These are phyloP conservation scores for Pichia sp. DNA, from an alignment of 1,139 yeast genomes.

Conservation along the genomic window DNA sequence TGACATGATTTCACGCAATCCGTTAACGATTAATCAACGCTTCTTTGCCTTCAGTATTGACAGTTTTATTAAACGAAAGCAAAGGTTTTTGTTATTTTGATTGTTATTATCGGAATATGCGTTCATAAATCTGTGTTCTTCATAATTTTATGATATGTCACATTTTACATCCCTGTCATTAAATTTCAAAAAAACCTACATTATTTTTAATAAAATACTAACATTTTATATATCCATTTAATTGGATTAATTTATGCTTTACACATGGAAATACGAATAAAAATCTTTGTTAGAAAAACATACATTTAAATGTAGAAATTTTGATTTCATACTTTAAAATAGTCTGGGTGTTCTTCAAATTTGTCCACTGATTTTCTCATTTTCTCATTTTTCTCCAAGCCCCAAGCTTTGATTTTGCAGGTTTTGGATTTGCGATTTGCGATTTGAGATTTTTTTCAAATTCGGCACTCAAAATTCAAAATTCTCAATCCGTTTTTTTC, in stretches of 20 bases:
- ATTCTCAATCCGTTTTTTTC: neutral
- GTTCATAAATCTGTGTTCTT: no score
- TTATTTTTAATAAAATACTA: neutral
- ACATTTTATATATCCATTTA: neutral
- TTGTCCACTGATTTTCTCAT: neutral
- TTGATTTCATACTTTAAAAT: neutral
- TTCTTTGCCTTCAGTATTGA: neutral
- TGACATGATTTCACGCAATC: neutral
- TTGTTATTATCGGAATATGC: neutral
- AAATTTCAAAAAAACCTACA: neutral
- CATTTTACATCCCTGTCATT: neutral
- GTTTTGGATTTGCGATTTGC: neutral
- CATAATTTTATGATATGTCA: neutral
- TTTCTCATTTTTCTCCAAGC: neutral
- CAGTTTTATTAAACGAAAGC: no score
- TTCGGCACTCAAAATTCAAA: neutral
- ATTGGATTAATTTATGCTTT: neutral
- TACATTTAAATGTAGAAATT: neutral
- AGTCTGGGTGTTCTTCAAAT: neutral
- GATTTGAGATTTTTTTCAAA: no score
- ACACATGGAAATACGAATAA: neutral
- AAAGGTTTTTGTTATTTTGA: neutral
- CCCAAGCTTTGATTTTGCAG: neutral
- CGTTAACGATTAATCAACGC: neutral
- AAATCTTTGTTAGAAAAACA: neutral